Percentiles rank a stretch among this genome's conserved stretches.
phyloP scores from a whole-genome alignment of 1,284 basidiomycete species.

The Singerocomus rubriflavus region DNA sequence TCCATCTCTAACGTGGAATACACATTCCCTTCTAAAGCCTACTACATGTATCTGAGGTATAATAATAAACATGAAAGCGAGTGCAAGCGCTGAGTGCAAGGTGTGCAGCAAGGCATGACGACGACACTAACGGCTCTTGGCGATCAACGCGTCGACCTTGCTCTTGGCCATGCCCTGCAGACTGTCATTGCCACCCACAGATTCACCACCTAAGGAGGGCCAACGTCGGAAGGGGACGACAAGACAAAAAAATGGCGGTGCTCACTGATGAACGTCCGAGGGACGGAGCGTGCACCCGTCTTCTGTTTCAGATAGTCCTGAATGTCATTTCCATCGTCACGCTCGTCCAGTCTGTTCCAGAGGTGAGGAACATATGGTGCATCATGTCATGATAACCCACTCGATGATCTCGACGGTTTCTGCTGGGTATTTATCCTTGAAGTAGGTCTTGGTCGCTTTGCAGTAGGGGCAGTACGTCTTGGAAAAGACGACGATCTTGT shows the following conservation, averaged over 20 bases:
- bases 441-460: slow-evolving; percentile 54
- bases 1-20: no score
- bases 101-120: no score
- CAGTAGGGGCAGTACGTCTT: slow-evolving; percentile 68
- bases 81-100: no score
- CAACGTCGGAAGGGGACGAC: neutral
- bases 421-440: slow-evolving; percentile 46
- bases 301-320: slow-evolving; percentile 24
- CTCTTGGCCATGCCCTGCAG: slow-evolving; percentile 9
- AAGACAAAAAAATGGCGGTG: neutral
- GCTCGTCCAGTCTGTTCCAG: slow-evolving; percentile 19
- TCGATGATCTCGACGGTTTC: slow-evolving; percentile 54
- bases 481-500: slow-evolving; percentile 69
- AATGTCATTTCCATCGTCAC: slow-evolving; percentile 13
- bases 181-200: slow-evolving; percentile 26
- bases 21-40: no score
- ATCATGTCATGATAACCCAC: slow-evolving; percentile 38
- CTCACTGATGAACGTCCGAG: slow-evolving; percentile 30
- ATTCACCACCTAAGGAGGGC: slow-evolving; percentile 16
- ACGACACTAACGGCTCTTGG: slow-evolving; percentile 1
- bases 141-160: slow-evolving; percentile 16
- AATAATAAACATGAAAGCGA: no score
- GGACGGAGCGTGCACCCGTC: slow-evolving; percentile 27
- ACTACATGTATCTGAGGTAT: no score
- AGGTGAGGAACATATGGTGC: neutral